Evolutionary conservation across 2,329 filamentous ascomycete species (phyloP).

Genomic region (Pseudogymnoascus sp.): DNA sequence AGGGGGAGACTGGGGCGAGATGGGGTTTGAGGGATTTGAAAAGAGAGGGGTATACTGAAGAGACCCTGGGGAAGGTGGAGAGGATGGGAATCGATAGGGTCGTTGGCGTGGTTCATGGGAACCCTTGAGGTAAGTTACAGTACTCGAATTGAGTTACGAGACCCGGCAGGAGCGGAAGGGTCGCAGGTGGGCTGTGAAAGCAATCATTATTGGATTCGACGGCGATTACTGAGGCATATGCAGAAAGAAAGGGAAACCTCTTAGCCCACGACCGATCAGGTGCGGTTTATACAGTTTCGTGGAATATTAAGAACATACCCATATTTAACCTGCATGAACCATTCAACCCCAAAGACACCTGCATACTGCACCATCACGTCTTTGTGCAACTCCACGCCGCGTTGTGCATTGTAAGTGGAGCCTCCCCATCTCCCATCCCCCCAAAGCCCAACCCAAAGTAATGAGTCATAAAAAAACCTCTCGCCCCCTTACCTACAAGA

Average conservation of each 20-base stretch:
- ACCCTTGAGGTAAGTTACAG: not conserved
- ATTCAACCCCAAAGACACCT: not conserved
- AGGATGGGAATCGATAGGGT: not conserved
- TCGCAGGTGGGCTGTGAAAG: not conserved
- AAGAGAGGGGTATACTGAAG: not conserved
- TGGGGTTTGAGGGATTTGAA: not conserved
- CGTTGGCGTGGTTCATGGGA: not conserved
- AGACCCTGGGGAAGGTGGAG: not conserved
- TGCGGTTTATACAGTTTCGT: not conserved
- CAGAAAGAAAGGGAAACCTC: not conserved
- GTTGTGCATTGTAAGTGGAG: not conserved
- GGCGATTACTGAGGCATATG: not conserved
- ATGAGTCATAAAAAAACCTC: not conserved
- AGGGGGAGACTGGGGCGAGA: not conserved
- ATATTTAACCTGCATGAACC: not conserved
- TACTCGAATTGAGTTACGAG: not conserved
- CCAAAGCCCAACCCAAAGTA: not conserved
- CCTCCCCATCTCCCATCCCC: not conserved
- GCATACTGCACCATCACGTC: not conserved
- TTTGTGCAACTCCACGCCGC: not conserved
- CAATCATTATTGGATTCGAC: not conserved
- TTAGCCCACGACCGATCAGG: not conserved
- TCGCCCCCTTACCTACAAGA: not conserved
- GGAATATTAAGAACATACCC: not conserved
- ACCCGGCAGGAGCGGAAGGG: not conserved